Base-by-base conservation (phyloP, 306 rosid genomes). In the Castanea sativa region DNA sequence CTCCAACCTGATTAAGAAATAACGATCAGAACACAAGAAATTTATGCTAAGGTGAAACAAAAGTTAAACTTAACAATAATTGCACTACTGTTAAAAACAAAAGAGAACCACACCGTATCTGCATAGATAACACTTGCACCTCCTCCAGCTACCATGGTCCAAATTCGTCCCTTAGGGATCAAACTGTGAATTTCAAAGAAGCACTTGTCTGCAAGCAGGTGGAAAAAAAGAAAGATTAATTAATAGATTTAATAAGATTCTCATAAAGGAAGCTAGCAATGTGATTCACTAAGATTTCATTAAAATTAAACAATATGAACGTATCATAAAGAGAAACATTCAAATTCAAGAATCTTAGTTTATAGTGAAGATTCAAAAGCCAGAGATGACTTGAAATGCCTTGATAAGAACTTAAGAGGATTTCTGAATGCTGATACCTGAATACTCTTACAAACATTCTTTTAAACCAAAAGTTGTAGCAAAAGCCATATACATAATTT, bases 141-240 rank as follows among this genome's bases (percentile, higher is more conserved):
- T 87, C 98, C 97, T 51, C 98, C 97, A 33, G 98, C 97, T 32
- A 92, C 98, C 98, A 94, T 94, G 73, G 98, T 94, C 98, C 98
- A 94, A 81, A 94, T 94, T 81, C 97, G 78, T 69, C 98, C 98
- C 77, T 87, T 82, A 23, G 98, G 97, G 80, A 91, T 94, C 82
- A 94, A 82, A 94, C 97, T 8, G 98, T 94, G 88, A 94, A 94
- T 87, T 94, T 94, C 87, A 92, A 82, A 25, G 98, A 94, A 69
- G 98, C 94, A 79, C 97, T 92, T 11, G 97, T 94, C 98, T 92
- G 97, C 87, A 84, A 78, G 79, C 59, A 79, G 52, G 71, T 57
- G 35, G 30, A 29, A 43, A 1, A 63, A 61, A 12, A 23, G 20
- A 14, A 27, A 35, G 61, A 71, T 69, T 53, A 53, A 30, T 19